Base-by-base conservation (phyloP, 129 eudicot genomes). In the Lactuca sativa region DNA sequence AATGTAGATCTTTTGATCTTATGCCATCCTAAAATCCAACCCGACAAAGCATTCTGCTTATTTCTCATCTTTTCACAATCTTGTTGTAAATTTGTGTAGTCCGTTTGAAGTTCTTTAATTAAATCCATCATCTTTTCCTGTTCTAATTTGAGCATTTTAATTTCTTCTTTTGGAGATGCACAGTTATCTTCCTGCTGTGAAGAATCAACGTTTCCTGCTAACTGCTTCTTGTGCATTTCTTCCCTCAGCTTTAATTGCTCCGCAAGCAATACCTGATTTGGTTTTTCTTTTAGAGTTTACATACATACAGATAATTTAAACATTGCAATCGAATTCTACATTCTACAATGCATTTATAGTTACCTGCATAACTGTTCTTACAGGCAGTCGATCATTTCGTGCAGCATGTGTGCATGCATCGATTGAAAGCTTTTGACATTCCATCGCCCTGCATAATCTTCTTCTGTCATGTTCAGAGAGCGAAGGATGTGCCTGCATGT, bases 331-430 rank as follows among this genome's bases (percentile, higher is more conserved):
- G 4, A 43, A 21, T 62, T 0, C 5, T 60, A 33, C 2, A 21
- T 62, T 0, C 5, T 60, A 33, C 2, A 60, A 14, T 31, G 12
- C 30, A 21, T 6, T 7, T 6, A 77, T 33, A 30, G 25, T 74
- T 88, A 88, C 96, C 96, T 86, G 96, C 49, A 88, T 72, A 31
- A 82, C 79, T 41, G 87, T 86, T 78, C 90, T 80, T 54, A 91
- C 59, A 14, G 93, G 96, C 77, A 91, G 49, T 18, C 93, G 73
- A 43, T 91, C 93, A 77, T 91, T 91, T 70, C 88, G 93, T 37
- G 97, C 96, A 49, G 86, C 97, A 71, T 88, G 97, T 44, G 82
- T 70, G 48, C 96, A 88, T 59, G 88, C 97, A 78, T 91, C 97
- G 66, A 79, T 74, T 61, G 97, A 91, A 31, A 91, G 85, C 84